Evolutionary conservation across 1,284 basidiomycete genomes (phyloP), one percentile per base, ranked within the genome.

Genomic region (Grifola frondosa): DNA sequence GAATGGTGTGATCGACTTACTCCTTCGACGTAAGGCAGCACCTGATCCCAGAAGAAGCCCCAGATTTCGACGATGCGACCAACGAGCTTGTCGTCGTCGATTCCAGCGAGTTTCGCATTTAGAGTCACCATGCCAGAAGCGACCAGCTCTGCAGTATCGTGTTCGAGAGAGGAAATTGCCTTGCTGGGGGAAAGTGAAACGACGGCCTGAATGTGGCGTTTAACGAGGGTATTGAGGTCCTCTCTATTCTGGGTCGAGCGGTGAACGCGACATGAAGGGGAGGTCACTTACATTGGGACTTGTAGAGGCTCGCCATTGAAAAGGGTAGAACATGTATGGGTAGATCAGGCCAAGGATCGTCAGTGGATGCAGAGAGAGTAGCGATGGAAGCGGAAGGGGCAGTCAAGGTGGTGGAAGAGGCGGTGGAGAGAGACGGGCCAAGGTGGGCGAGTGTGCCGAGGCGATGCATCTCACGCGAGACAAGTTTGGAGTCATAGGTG

Each of bases 31-130:
- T 93, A 95, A 1, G 94, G 92, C 1, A 98, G 69, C 16, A 97
- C 84, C 49, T 91, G 86, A 51, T 90, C 88, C 84, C 92, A 97
- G 69, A 97, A 97, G 71, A 96, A 95, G 6, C 77, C 80, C 95
- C 95, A 98, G 12, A 90, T 75, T 53, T 96, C 91, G 1, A 92
- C 89, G 9, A 96, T 74, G 8, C 90, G 76, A 1, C 73, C 71
- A 13, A 95, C 68, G 5, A 97, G 74, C 53, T 82, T 78, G 34
- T 85, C 79, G 34, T 93, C 90, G 22, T 86, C 84, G 20, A 87
- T 68, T 5, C 74, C 79, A 9, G 71, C 73, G 8, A 98, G 75
- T 61, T 92, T 94, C 0, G 91, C 81, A 49, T 91, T 91, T 30
- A 98, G 76, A 1, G 94, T 97, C 45, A 93, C 77, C 85, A 96